Base-by-base conservation (phyloP, 2,329 filamentous ascomycete species). In the Hypoxylon sp. region DNA sequence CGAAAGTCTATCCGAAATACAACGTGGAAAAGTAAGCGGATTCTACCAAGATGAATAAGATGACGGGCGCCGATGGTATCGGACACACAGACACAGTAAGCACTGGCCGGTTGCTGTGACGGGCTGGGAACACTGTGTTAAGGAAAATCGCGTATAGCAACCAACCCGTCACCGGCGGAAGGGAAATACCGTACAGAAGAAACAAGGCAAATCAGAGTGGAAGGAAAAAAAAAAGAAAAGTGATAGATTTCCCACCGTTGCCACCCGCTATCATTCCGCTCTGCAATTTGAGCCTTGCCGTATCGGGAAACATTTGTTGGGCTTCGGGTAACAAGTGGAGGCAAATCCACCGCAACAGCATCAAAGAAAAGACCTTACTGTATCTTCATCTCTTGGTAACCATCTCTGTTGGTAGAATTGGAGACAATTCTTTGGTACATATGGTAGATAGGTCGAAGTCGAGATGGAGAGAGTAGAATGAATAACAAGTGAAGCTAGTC, bases 81-180 rank as follows among this genome's bases (percentile, higher is more conserved):
- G 61, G 44, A 60, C 56, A 58, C 42, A 61, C 51, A 63, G 65
- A 58, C 58, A 70, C 65, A 70, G 68, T 70, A 70, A 70, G 68
- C 68, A 56, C 42, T 44, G 46, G 44, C 42, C 50, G 17, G 65
- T 33, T 14, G 35, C 52, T 52, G 39, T 39, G 13, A 61, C 29
- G 26, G 17, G n/a, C 14, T 44, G 39, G n/a, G 19, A 44, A 44
- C 14, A 42, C 37, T 17, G 37, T 24, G 42, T 35, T n/a, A 5
- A 22, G 29, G 10, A 35, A 19, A 8, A 10, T 46, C 31, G 44
- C n/a, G 35, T 48, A 51, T 56, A 13, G 24, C 65, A 55, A 37
- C 51, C 51, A 22, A 37, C 51, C 51, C 29, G 65, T 35, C 42
- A 26, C 48, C 61, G 54, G 65, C 61, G 57, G 68, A 65, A 46